Evolutionary conservation across 805 yeast species (phyloP).

Genomic region (Candida railenensis): DNA sequence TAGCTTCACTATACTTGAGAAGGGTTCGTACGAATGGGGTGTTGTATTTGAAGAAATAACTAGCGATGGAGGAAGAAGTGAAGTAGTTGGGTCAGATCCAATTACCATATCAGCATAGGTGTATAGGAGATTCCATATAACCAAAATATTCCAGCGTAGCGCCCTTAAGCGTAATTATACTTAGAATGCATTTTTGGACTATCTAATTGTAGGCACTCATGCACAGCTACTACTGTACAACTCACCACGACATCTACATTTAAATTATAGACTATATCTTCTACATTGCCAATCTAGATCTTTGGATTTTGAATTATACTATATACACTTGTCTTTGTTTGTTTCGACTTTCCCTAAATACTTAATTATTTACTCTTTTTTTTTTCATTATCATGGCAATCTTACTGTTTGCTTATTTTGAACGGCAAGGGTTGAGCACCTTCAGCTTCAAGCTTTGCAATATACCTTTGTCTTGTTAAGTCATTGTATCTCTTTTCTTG

Average conservation of each 20-base stretch:
- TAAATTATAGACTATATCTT: too few species aligned
- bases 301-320: too few species aligned
- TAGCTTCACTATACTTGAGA: constrained; percentile 65
- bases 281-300: too few species aligned
- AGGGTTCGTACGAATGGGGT: constrained; percentile 85
- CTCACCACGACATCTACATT: too few species aligned
- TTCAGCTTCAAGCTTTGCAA: constrained; percentile 68
- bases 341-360: neutral
- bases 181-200: too few species aligned
- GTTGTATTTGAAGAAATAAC: constrained; percentile 25
- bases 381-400: neutral
- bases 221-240: too few species aligned
- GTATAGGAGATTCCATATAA: neutral
- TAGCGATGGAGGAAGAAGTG: constrained; percentile 12
- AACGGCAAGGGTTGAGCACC: constrained; percentile 50
- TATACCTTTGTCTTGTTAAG: constrained; percentile 61
- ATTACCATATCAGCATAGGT: constrained; percentile 9
- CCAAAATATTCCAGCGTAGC: too few species aligned
- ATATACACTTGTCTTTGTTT: too few species aligned
- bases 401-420: constrained; percentile 16
- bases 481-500: constrained; percentile 87
- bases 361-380: too few species aligned
- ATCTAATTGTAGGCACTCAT: too few species aligned
- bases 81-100: constrained; percentile 30
- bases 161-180: too few species aligned